These are phyloP conservation scores for Hypomontagnella submonticulosa DNA, from an alignment of 495 filamentous ascomycete genomes.

Conservation along the genomic window DNA sequence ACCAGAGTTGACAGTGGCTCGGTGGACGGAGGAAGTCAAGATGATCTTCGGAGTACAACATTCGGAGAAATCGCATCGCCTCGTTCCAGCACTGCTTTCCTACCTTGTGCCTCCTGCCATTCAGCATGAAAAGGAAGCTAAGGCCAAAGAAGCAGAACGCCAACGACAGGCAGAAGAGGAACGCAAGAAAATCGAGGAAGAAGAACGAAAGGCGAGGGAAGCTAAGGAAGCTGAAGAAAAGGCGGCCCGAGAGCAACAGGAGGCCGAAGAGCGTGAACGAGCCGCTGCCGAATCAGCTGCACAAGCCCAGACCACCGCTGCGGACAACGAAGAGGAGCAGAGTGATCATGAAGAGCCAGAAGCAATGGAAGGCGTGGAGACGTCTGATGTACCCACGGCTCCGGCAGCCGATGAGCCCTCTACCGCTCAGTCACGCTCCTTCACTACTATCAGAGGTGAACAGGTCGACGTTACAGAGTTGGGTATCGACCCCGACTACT, in stretches of 20 bases:
- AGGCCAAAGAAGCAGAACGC: slow-evolving; percentile 66
- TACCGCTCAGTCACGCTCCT: slow-evolving; percentile 65
- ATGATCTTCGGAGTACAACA: slow-evolving; percentile 79
- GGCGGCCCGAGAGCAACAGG: slow-evolving; percentile 62
- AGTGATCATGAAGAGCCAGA: slow-evolving; percentile 54
- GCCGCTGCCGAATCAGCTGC: slow-evolving; percentile 58
- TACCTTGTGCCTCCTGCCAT: slow-evolving; percentile 86
- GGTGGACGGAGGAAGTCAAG: slow-evolving; percentile 93
- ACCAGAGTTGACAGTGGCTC: slow-evolving; percentile 71
- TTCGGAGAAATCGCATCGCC: slow-evolving; percentile 75
- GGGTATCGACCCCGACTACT: slow-evolving; percentile 92
- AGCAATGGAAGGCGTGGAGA: slow-evolving; percentile 90
- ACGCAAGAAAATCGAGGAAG: slow-evolving; percentile 64
- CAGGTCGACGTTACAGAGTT: slow-evolving; percentile 91
- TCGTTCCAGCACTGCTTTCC: slow-evolving; percentile 74
- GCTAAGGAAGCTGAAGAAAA: slow-evolving; percentile 71
- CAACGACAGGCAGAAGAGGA: slow-evolving; percentile 76
- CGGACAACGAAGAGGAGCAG: slow-evolving; percentile 30
- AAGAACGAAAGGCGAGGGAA: slow-evolving; percentile 64
- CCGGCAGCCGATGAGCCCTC: slow-evolving; percentile 47
- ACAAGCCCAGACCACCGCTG: slow-evolving; percentile 44
- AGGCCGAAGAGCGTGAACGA: slow-evolving; percentile 66
- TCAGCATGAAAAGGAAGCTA: slow-evolving; percentile 74
- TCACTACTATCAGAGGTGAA: slow-evolving; percentile 83
- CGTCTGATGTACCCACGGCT: slow-evolving; percentile 55